Percentiles rank a stretch among this genome's conserved stretches.
Conservation (phyloP, 2,329 filamentous ascomycete species). For the Drechslera avenae region DNA sequence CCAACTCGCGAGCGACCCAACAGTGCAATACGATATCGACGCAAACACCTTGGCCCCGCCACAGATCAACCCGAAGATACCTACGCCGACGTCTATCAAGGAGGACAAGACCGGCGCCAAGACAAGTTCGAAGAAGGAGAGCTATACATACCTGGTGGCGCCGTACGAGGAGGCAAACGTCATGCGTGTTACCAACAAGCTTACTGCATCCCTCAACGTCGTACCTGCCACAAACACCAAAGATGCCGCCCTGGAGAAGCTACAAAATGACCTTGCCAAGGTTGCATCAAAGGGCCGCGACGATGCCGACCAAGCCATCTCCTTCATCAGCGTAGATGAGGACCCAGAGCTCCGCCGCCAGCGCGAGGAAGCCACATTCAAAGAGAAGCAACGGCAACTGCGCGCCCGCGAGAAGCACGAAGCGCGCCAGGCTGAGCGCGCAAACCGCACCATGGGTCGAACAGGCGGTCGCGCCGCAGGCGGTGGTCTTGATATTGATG, state of each 20-base stretch:
- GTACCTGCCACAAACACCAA: slow-evolving; percentile 69
- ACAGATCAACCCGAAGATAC: slow-evolving; percentile 55
- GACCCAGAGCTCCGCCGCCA: slow-evolving; percentile 78
- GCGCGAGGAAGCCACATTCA: slow-evolving; percentile 74
- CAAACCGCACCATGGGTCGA: slow-evolving; percentile 56
- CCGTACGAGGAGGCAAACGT: slow-evolving; percentile 71
- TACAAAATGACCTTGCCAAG: slow-evolving; percentile 70
- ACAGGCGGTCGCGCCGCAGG: slow-evolving; percentile 60
- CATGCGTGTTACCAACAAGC: slow-evolving; percentile 74
- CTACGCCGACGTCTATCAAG: slow-evolving; percentile 52
- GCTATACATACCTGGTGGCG: slow-evolving; percentile 76
- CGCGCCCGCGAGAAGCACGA: slow-evolving; percentile 71
- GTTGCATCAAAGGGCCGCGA: slow-evolving; percentile 59
- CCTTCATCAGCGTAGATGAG: slow-evolving; percentile 71
- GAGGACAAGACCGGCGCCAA: slow-evolving; percentile 20
- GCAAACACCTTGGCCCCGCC: slow-evolving; percentile 71
- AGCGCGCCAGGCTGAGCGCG: slow-evolving; percentile 65
- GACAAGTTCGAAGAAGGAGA: slow-evolving; percentile 61
- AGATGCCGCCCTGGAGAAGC: slow-evolving; percentile 71
- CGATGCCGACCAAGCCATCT: slow-evolving; percentile 58
- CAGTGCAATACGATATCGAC: slow-evolving; percentile 74
- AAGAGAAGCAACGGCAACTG: slow-evolving; percentile 68
- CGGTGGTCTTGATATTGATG: slow-evolving; percentile 63
- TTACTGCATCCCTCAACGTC: slow-evolving; percentile 74
- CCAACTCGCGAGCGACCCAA: slow-evolving; percentile 70